A percentile compares a stretch with the other conserved stretches of the same genome.
These are phyloP conservation scores for Orbilia quercus DNA, from an alignment of 2,329 filamentous ascomycete genomes.

Conservation along the genomic window DNA sequence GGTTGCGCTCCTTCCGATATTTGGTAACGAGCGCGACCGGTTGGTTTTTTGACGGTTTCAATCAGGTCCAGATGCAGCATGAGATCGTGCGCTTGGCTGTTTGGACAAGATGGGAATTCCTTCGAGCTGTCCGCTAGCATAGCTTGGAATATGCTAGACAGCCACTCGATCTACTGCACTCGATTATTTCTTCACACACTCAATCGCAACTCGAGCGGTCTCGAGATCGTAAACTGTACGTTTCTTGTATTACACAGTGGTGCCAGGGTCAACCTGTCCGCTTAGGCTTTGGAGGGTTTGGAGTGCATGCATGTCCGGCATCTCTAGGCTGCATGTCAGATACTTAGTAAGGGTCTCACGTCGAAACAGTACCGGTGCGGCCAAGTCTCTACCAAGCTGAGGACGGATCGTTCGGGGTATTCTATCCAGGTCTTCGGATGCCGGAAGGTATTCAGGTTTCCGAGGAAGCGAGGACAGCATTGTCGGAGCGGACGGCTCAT, in stretches of 20 bases:
- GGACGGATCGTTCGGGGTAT: not conserved
- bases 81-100: slow-evolving; percentile 13
- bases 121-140: not conserved
- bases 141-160: not conserved
- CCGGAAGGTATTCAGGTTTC: slow-evolving; percentile 19
- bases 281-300: not conserved
- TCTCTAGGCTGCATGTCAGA: not conserved
- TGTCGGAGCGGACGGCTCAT: slow-evolving; percentile 5
- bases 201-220: not conserved
- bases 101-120: not conserved
- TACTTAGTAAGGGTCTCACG: not conserved
- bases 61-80: slow-evolving; percentile 11
- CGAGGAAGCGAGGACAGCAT: slow-evolving; percentile 2
- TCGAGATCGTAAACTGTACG: too few relatives aligned
- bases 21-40: slow-evolving; percentile 12
- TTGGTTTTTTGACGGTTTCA: slow-evolving; percentile 21
- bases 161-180: too few relatives aligned
- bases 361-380: slow-evolving; percentile 5
- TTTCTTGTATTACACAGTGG: not conserved
- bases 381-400: not conserved
- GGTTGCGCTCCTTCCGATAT: slow-evolving; percentile 26
- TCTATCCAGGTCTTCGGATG: slow-evolving; percentile 24
- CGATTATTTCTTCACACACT: not conserved
- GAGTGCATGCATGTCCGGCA: not conserved
- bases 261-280: not conserved